Base-by-base conservation (phyloP, 495 filamentous ascomycete genomes). In the Talaromyces trachyspermus region DNA sequence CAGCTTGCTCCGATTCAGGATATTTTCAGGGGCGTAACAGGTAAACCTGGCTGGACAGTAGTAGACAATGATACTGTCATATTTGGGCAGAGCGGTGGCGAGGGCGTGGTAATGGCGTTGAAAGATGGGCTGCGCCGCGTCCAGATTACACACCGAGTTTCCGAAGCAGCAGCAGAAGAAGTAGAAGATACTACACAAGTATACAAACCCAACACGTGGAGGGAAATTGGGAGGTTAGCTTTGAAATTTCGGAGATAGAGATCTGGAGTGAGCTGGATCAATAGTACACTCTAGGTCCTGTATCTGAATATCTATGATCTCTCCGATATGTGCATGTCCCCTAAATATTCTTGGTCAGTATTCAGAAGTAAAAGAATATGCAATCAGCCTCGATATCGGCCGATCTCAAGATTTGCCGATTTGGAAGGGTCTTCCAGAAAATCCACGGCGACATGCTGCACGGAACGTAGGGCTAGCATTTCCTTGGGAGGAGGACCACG, bases 371-470 rank as follows among this genome's bases (percentile, higher is more conserved):
- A 15, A 37, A 37, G 14, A 37, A 37, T 12, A 37, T 37, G 33
- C 19, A 66, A 53, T 76, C 72, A 19, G 26, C 43, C 22, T 9
- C 19, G 15, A 26, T 22, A 36, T 6, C 22, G 26, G 24, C 42
- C 49, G 61, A 51, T 49, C 69, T 63, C 18, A 73, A 47, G 1
- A 50, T 47, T 4, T 54, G 47, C 0, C 65, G 59, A 49, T 29
- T 67, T 62, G 5, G 56, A 43, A 0, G 66, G 60, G 6, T 56
- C 52, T 4, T 55, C 52, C 10, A 75, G 56, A 41, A 78, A 72
- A 51, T 78, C 73, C 1, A 65, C 55, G 2, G 66, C 51, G 11
- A 77, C 58, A 36, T 72, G 68, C 46, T 70, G 56, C 3, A 71
- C 70, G 20, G 43, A 11, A 23, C 47, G 19, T 14, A 52, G 36